A percentile compares a stretch with the other conserved stretches of the same genome.
phyloP scores from a whole-genome alignment of 345 rosid genomes.

The Raphanus sativus region DNA sequence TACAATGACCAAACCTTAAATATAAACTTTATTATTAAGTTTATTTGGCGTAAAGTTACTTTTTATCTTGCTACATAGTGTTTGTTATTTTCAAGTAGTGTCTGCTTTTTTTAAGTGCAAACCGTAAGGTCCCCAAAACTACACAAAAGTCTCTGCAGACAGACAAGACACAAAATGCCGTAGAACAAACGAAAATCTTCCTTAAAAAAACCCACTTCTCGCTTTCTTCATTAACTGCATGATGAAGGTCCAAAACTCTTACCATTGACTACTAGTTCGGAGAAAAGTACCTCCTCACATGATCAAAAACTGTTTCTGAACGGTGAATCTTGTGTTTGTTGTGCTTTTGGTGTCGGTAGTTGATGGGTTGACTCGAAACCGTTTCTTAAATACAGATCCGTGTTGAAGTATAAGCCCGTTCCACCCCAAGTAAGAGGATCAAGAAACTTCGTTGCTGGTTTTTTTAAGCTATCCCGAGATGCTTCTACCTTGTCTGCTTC shows the following conservation, averaged over 20 bases:
- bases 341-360: conserved; percentile 19
- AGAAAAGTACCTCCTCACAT: conserved; percentile 28
- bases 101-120: too few species aligned
- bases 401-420: conserved; percentile 30
- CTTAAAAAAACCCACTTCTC: not conserved
- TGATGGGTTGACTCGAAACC: conserved; percentile 15
- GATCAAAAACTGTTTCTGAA: conserved; percentile 38
- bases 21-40: too few species aligned
- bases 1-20: too few species aligned
- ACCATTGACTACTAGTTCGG: conserved; percentile 19
- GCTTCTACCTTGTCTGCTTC: conserved; percentile 46
- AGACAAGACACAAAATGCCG: too few species aligned
- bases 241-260: not conserved
- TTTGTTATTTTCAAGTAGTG: too few species aligned
- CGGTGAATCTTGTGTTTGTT: conserved; percentile 24
- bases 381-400: conserved; percentile 31
- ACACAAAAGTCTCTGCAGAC: too few species aligned
- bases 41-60: too few species aligned
- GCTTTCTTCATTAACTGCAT: too few species aligned
- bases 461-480: conserved; percentile 35
- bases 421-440: conserved; percentile 29
- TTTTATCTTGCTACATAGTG: too few species aligned
- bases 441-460: conserved; percentile 39
- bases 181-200: conserved; percentile 2
- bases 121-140: too few species aligned